Percentiles rank a stretch among this genome's conserved stretches.
These are phyloP conservation scores for Fragaria nilgerrensis DNA, from an alignment of 306 rosid species.

Conservation along the genomic window DNA sequence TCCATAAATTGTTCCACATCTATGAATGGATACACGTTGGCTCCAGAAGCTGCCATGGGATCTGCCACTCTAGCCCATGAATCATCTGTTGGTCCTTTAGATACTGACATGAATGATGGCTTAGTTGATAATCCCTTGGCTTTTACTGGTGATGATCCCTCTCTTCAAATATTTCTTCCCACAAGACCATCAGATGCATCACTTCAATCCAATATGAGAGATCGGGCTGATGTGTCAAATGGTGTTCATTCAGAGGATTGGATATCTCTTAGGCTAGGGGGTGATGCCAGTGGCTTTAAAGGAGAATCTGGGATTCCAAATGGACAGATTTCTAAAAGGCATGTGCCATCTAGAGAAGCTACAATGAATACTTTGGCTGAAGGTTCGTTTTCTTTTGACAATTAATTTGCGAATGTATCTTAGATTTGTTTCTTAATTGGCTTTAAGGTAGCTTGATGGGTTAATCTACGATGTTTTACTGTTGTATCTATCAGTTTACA, in stretches of 20 bases:
- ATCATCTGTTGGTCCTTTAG: slow-evolving; percentile 54
- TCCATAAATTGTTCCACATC: slow-evolving; percentile 68
- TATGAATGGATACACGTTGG: slow-evolving; percentile 63
- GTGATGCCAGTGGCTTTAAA: slow-evolving; percentile 54
- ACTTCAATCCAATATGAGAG: slow-evolving; percentile 69
- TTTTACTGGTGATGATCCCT: slow-evolving; percentile 79
- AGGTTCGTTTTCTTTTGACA: slow-evolving; percentile 55
- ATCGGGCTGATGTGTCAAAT: slow-evolving; percentile 68
- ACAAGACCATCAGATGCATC: slow-evolving; percentile 73
- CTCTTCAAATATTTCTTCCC: slow-evolving; percentile 97
- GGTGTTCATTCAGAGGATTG: slow-evolving; percentile 82
- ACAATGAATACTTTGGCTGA: slow-evolving; percentile 57
- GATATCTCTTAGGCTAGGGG: slow-evolving; percentile 95
- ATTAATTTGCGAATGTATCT: slow-evolving; percentile 10
- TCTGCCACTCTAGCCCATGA: slow-evolving; percentile 50
- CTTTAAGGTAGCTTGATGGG: neutral
- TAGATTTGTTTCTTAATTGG: slow-evolving; percentile 12
- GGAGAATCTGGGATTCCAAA: slow-evolving; percentile 48
- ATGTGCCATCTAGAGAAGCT: slow-evolving; percentile 51
- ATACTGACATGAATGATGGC: slow-evolving; percentile 68
- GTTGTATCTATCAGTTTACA: neutral
- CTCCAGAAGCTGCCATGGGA: slow-evolving; percentile 62
- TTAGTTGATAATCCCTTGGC: slow-evolving; percentile 89
- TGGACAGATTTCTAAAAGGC: slow-evolving; percentile 56
- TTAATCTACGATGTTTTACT: neutral